These are phyloP conservation scores for Mycosphaerelloides madeirae DNA, from an alignment of 2,329 filamentous ascomycete genomes.

Conservation along the genomic window DNA sequence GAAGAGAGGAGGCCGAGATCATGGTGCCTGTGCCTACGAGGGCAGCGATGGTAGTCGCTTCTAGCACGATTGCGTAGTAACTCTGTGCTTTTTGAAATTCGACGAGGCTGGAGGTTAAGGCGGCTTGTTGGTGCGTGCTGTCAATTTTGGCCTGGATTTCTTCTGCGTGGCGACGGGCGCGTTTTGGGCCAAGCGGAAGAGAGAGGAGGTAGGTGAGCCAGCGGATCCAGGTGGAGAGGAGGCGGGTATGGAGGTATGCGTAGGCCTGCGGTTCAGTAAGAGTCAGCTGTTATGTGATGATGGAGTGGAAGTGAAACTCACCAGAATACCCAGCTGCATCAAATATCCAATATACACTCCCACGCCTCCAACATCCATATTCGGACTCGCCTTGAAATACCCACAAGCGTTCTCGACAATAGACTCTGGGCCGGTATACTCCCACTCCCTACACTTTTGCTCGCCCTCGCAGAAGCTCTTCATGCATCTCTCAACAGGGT, in stretches of 20 bases:
- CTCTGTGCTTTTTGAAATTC: conserved; percentile 14
- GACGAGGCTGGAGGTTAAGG: conserved; percentile 8
- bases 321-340: conserved; percentile 12
- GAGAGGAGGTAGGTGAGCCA: background rate
- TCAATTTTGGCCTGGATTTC: conserved; percentile 3
- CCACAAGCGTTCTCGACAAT: conserved; percentile 7
- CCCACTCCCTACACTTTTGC: background rate
- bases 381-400: conserved; percentile 5
- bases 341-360: conserved; percentile 13
- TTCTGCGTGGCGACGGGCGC: background rate
- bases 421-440: background rate
- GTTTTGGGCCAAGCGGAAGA: background rate
- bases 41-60: conserved; percentile 10
- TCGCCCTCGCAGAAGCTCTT: conserved; percentile 1
- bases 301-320: background rate
- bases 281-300: background rate
- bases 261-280: conserved; percentile 1
- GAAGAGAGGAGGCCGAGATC: conserved; percentile 4
- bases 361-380: conserved; percentile 9
- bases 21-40: conserved; percentile 6
- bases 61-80: conserved; percentile 13
- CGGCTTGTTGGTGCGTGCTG: conserved; percentile 7
- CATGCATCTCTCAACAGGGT: conserved; percentile 5
- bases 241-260: conserved; percentile 8
- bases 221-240: conserved; percentile 7